Percentiles rank a stretch among this genome's conserved stretches.
Evolutionary conservation across 1,139 yeast species (phyloP).

Genomic region (Saccharomycopsis crataegensis): DNA sequence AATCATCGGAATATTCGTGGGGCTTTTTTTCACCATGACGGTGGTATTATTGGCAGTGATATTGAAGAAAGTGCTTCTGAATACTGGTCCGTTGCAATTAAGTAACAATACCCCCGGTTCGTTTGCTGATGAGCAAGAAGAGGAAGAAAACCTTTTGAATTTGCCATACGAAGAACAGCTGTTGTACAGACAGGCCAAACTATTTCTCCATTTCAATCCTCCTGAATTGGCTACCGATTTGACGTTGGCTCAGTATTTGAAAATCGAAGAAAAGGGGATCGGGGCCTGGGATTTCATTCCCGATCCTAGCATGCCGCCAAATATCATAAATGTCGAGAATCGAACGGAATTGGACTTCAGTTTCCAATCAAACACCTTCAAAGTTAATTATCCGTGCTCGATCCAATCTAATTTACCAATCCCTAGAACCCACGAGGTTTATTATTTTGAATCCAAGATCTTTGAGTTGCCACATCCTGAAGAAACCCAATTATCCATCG

Average conservation of each 20-base stretch:
- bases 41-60: too few relatives aligned
- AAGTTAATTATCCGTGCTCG: conserved; percentile 29
- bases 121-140: conserved; percentile 57
- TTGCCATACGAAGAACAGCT: conserved; percentile 72
- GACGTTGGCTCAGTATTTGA: conserved; percentile 14
- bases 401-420: conserved; percentile 56
- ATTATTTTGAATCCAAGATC: conserved; percentile 65
- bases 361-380: neutral
- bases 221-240: conserved; percentile 35
- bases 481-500: conserved; percentile 53
- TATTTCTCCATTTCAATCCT: conserved; percentile 46
- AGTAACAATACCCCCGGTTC: conserved; percentile 36
- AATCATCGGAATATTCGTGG: too few relatives aligned
- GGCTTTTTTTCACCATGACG: too few relatives aligned
- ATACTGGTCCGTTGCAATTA: too few relatives aligned
- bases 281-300: conserved; percentile 89
- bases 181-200: conserved; percentile 54
- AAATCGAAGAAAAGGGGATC: conserved; percentile 86
- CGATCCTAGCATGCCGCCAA: conserved; percentile 38
- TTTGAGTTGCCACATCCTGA: conserved; percentile 35
- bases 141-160: conserved; percentile 58
- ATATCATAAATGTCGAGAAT: conserved; percentile 42
- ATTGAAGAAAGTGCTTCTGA: too few relatives aligned
- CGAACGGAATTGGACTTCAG: conserved; percentile 52
- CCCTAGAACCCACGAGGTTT: conserved; percentile 44